phyloP scores from a whole-genome alignment of 139 green algal genomes.

The Volvox africanus region DNA sequence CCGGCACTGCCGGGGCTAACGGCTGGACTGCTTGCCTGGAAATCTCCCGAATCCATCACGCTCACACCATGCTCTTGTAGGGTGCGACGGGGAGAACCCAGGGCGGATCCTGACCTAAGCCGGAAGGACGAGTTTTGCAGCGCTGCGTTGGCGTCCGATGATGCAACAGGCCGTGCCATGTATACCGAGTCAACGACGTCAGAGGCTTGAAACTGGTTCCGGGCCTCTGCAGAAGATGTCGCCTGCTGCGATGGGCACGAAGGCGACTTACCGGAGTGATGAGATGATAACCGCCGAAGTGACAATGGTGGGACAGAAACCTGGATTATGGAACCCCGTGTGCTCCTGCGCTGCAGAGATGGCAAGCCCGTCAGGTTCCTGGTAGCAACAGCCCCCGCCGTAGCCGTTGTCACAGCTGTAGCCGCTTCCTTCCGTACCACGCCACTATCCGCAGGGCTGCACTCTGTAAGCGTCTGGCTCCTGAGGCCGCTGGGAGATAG shows the following conservation, averaged over 20 bases:
- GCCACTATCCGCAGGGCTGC: not conserved
- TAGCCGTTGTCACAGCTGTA: not conserved
- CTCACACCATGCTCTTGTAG: not conserved
- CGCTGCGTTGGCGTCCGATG: not conserved
- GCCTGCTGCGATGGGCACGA: no score
- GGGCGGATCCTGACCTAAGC: not conserved
- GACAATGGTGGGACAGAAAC: no score
- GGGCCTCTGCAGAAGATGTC: no score
- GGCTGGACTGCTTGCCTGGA: not conserved
- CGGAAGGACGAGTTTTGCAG: slow-evolving; percentile 13
- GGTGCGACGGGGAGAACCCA: not conserved
- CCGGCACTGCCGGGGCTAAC: not conserved
- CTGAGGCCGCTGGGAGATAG: not conserved
- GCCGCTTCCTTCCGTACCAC: not conserved
- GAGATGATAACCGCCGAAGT: no score
- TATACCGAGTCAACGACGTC: not conserved
- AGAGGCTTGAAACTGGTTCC: no score
- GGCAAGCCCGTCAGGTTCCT: not conserved
- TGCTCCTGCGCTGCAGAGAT: not conserved
- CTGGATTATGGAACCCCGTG: no score
- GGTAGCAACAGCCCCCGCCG: not conserved
- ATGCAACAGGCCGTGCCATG: not conserved
- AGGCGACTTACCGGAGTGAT: no score
- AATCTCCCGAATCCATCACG: not conserved
- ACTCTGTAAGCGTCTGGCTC: not conserved